These are phyloP conservation scores for Kwoniella sp. DNA, from an alignment of 768 basidiomycete genomes.

Conservation along the genomic window DNA sequence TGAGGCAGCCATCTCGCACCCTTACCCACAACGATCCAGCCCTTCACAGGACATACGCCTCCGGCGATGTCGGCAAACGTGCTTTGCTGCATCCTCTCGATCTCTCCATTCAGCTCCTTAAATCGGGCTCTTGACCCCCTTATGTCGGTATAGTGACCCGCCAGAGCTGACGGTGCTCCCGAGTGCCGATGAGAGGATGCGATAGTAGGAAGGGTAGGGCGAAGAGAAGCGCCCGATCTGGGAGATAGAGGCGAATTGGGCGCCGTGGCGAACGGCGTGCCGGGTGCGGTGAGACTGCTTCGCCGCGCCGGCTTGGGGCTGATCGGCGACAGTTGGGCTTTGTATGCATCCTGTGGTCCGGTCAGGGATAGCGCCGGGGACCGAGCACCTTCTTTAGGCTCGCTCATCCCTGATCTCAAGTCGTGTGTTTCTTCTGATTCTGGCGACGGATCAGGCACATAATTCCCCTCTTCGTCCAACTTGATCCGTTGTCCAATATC, in stretches of 20 bases:
- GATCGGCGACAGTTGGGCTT: not conserved
- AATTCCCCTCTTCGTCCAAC: constrained; percentile 62
- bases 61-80: constrained; percentile 73
- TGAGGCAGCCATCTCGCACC: constrained; percentile 68
- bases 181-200: constrained; percentile 11
- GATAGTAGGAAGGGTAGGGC: not conserved
- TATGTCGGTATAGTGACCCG: constrained; percentile 67
- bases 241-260: not conserved
- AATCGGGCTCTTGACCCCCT: constrained; percentile 69
- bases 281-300: not conserved
- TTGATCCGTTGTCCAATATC: constrained; percentile 65
- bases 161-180: constrained; percentile 58
- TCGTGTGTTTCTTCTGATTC: constrained; percentile 9
- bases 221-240: not conserved
- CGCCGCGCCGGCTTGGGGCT: not conserved
- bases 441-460: constrained; percentile 57
- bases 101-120: constrained; percentile 73
- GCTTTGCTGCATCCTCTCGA: constrained; percentile 68
- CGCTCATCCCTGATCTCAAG: not conserved
- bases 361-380: not conserved
- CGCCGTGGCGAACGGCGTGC: not conserved
- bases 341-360: not conserved
- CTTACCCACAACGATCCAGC: constrained; percentile 76
- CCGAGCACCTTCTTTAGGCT: not conserved
- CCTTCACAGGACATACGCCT: constrained; percentile 63